Conservation (phyloP, 1,284 basidiomycete genomes). For the Cerrena zonata region DNA sequence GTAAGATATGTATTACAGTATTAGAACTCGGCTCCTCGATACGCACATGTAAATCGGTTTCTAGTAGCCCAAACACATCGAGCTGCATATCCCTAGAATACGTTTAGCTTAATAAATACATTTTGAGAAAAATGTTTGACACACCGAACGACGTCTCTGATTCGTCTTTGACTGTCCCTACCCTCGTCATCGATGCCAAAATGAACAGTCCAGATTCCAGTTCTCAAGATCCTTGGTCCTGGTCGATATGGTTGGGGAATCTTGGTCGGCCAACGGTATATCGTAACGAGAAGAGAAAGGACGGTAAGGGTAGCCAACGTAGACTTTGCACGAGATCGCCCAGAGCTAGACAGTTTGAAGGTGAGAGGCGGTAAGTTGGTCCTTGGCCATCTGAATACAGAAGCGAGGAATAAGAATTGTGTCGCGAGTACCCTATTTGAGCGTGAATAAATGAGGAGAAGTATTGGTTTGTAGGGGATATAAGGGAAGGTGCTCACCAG, state of each 20-base stretch:
- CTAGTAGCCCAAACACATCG: constrained; percentile 78
- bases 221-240: constrained; percentile 68
- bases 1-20: not conserved
- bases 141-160: constrained; percentile 67
- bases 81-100: constrained; percentile 73
- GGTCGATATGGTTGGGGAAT: constrained; percentile 58
- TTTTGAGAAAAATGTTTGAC: constrained; percentile 14
- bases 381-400: constrained; percentile 41
- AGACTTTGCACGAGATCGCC: constrained; percentile 17
- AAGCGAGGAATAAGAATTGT: constrained; percentile 45
- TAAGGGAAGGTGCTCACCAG: constrained; percentile 37
- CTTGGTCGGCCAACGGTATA: constrained; percentile 46
- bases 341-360: constrained; percentile 40
- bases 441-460: not conserved
- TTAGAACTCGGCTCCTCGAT: constrained; percentile 22
- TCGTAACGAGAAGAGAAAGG: constrained; percentile 45
- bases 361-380: constrained; percentile 31
- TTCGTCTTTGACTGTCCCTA: constrained; percentile 76
- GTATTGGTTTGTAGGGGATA: too few species aligned
- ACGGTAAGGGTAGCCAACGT: constrained; percentile 42
- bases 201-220: constrained; percentile 91
- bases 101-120: not conserved
- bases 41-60: constrained; percentile 78
- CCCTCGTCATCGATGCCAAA: constrained; percentile 83
- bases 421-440: constrained; percentile 42